Conservation (phyloP, 2,329 filamentous ascomycete species). For the Paraphoma sp. region DNA sequence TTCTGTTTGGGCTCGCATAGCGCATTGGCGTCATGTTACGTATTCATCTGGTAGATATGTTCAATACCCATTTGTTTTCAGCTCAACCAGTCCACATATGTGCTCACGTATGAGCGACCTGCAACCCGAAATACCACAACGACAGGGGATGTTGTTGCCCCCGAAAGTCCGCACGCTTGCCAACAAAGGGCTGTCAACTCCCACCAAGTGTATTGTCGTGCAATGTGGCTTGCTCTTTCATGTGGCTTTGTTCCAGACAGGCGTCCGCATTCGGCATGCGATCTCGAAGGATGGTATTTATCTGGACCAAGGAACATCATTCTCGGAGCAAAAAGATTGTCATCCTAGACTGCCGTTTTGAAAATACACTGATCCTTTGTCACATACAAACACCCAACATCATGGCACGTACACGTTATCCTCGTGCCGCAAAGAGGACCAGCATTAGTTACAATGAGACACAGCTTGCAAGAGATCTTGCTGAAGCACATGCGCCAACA, state of each 20-base stretch:
- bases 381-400: too few species aligned
- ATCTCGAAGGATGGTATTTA: constrained; percentile 9
- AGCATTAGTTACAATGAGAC: neutral
- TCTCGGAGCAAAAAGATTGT: too few species aligned
- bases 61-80: constrained; percentile 17
- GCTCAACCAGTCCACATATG: neutral
- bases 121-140: neutral
- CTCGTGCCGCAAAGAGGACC: neutral
- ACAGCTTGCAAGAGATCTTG: neutral
- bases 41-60: constrained; percentile 18
- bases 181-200: constrained; percentile 5
- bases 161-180: neutral
- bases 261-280: constrained; percentile 1
- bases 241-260: constrained; percentile 10
- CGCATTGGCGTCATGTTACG: constrained; percentile 2
- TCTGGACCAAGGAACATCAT: too few species aligned
- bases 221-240: neutral
- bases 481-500: neutral
- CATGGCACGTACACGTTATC: too few species aligned
- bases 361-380: too few species aligned
- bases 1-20: neutral
- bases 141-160: neutral
- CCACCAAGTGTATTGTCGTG: neutral
- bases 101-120: neutral
- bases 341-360: too few species aligned